These are phyloP conservation scores for Pseudevernia furfuracea DNA, from an alignment of 495 filamentous ascomycete species.

Conservation along the genomic window DNA sequence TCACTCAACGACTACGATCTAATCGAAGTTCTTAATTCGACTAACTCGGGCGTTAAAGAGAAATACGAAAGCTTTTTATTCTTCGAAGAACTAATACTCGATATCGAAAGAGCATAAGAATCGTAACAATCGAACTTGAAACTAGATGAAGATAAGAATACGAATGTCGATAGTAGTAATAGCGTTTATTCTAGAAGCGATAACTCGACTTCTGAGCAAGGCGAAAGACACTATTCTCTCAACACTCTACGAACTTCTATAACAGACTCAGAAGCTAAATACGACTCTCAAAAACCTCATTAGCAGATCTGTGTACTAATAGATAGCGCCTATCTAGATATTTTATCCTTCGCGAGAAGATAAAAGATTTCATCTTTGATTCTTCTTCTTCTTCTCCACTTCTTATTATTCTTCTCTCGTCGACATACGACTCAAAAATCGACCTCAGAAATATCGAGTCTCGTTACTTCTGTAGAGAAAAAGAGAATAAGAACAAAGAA, in stretches of 20 bases:
- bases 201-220: neutral
- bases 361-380: neutral
- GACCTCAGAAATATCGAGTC: neutral
- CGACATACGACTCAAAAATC: neutral
- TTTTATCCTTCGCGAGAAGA: too few relatives aligned
- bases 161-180: neutral
- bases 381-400: neutral
- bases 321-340: neutral
- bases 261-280: conserved; percentile 3
- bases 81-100: too few relatives aligned
- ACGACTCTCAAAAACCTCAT: neutral
- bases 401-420: neutral
- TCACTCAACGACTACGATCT: neutral
- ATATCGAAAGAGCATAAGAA: neutral
- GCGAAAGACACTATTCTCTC: neutral
- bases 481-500: conserved; percentile 3
- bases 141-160: neutral
- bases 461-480: neutral
- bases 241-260: neutral
- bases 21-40: neutral
- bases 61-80: too few relatives aligned
- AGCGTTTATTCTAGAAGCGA: neutral
- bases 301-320: neutral
- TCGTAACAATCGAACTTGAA: neutral
- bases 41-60: too few relatives aligned